Base-by-base conservation (phyloP, 345 rosid genomes). In the Lepidium sativum region DNA sequence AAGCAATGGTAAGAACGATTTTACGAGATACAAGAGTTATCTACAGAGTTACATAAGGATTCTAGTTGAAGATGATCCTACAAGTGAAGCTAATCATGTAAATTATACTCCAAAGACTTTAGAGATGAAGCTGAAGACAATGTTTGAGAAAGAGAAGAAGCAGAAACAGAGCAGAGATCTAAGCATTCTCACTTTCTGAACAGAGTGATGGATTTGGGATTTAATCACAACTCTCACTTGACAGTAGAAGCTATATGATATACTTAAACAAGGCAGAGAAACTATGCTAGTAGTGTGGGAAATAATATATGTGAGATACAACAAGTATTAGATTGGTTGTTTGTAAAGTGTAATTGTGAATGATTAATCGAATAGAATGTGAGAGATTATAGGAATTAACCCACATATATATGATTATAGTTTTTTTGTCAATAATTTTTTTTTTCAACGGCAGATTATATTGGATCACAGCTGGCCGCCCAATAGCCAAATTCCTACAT, bases 41-140 rank as follows among this genome's bases (percentile, higher is more conserved):
- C 41, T 92, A 70, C 78, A 79, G 44, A 70, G 57, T 10, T 71
- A 73, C 59, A 67, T 54, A 12, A 71, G 57, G 34, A 27, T 73
- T 52, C 33, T 68, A 5, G 69, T 59, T 0, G 73, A 79, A 59
- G 68, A 70, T 15, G 66, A 80, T 63, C 69, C 41, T 29, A n/a
- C 20, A 18, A 58, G 47, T 64, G 53, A 68, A 54, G 41, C 57
- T 35, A 78, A 73, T 42, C 41, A 80, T 54, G 67, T 83, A 8
- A 80, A 65, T 37, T 83, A 86, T 52, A 81, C 75, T 40, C 73
- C 62, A 41, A 75, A 79, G 70, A 76, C 77, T 34, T 34, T 89
- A 63, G 88, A 85, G 78, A 74, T 68, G 69, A 85, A 78, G 83
- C 70, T 89, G 23, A 57, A 69, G 67, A 73, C 85, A 54, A 78